Percentiles rank a stretch among this genome's conserved stretches.
These are phyloP conservation scores for Boletus smithii DNA, from an alignment of 1,284 basidiomycete genomes.

Conservation along the genomic window DNA sequence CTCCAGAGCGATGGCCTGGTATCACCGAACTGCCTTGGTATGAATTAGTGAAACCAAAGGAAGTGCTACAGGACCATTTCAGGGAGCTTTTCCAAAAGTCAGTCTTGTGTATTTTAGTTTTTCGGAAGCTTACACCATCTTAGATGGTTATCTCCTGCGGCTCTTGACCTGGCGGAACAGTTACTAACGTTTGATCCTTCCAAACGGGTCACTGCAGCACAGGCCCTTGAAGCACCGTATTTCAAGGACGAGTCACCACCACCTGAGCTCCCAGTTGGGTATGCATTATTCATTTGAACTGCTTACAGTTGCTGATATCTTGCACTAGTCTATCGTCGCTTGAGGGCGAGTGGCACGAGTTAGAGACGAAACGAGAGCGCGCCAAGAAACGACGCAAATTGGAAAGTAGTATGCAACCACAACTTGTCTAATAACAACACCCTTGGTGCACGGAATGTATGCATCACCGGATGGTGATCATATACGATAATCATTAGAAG, in stretches of 20 bases:
- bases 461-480: constrained; percentile 8
- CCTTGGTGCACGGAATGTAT: constrained; percentile 20
- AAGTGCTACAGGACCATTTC: constrained; percentile 69
- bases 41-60: constrained; percentile 91
- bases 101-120: constrained; percentile 24
- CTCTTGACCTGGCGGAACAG: constrained; percentile 79
- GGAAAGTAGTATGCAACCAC: constrained; percentile 27
- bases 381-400: constrained; percentile 69
- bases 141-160: constrained; percentile 82
- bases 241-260: constrained; percentile 77
- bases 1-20: constrained; percentile 78
- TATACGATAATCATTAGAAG: no score
- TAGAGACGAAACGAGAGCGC: constrained; percentile 83
- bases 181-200: constrained; percentile 83
- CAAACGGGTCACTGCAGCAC: constrained; percentile 71
- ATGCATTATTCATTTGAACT: constrained; percentile 34
- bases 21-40: constrained; percentile 92
- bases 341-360: constrained; percentile 93
- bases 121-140: constrained; percentile 8
- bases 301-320: constrained; percentile 16
- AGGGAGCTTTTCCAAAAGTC: constrained; percentile 78
- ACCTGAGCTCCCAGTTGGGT: constrained; percentile 78
- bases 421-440: constrained; percentile 28
- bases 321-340: constrained; percentile 60
- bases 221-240: constrained; percentile 81